phyloP scores from a whole-genome alignment of 257 asterid genomes.

The Cordia subcordata region DNA sequence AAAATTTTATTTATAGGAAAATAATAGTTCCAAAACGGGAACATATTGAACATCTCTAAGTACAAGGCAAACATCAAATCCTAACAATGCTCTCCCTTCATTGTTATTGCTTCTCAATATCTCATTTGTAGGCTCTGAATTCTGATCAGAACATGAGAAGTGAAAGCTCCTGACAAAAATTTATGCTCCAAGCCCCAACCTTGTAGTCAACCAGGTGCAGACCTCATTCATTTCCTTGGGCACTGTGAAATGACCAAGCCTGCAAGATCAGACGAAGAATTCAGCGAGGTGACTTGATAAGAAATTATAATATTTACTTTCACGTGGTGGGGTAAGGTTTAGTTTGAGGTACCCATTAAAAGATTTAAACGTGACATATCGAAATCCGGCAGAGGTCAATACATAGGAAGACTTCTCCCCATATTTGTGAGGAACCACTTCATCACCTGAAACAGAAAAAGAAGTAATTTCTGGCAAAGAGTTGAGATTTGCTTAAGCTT shows the following conservation, averaged over 20 bases:
- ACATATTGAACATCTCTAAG: too few species aligned
- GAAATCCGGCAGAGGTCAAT: slow-evolving; percentile 76
- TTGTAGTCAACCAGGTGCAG: slow-evolving; percentile 5
- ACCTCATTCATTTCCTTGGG: slow-evolving; percentile 12
- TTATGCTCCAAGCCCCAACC: slow-evolving; percentile 8
- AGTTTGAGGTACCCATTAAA: slow-evolving; percentile 54
- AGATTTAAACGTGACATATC: slow-evolving; percentile 52
- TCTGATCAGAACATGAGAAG: too few species aligned
- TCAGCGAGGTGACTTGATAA: background rate
- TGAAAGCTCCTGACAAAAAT: background rate
- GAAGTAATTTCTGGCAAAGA: background rate
- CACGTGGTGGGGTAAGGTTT: background rate
- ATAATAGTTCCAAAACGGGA: too few species aligned
- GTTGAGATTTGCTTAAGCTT: background rate
- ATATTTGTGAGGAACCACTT: slow-evolving; percentile 63
- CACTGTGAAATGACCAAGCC: slow-evolving; percentile 11
- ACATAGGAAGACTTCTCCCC: slow-evolving; percentile 72
- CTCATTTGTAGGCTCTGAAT: too few species aligned
- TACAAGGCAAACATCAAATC: too few species aligned
- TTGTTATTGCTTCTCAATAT: too few species aligned
- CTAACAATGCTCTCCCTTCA: too few species aligned
- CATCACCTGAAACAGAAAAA: slow-evolving; percentile 54
- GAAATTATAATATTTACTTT: background rate
- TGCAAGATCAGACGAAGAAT: background rate
- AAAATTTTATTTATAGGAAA: too few species aligned